Conservation (phyloP, 108 stramenopile genomes). For the Parietichytrium sp. region DNA sequence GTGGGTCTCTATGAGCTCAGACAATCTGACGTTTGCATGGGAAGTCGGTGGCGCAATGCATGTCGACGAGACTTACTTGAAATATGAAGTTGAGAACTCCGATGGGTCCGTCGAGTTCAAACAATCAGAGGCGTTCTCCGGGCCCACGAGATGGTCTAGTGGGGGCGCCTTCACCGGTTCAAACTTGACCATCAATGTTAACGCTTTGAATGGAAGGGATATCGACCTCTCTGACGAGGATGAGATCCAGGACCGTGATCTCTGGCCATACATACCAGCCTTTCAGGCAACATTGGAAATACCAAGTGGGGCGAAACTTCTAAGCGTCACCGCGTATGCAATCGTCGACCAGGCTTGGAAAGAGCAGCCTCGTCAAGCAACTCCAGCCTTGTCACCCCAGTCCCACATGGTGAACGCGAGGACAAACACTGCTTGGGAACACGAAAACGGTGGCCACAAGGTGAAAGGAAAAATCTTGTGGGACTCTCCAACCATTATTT, state of each 20-base stretch:
- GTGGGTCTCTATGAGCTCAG: conserved; percentile 50
- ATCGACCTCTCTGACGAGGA: background rate
- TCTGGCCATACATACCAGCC: conserved; percentile 47
- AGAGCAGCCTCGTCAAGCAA: background rate
- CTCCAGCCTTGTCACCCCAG: conserved; percentile 58
- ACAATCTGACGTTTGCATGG: background rate
- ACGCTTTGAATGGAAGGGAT: background rate
- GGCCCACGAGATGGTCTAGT: background rate
- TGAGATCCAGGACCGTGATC: conserved; percentile 15
- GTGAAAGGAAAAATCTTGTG: conserved; percentile 76
- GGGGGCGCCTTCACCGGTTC: background rate
- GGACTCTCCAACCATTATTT: conserved; percentile 61
- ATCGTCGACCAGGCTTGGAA: conserved; percentile 43
- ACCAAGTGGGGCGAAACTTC: background rate
- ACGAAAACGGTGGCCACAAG: conserved; percentile 59
- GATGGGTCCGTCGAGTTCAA: background rate
- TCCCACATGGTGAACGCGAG: conserved; percentile 84
- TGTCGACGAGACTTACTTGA: background rate
- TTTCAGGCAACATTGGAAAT: background rate
- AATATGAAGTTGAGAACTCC: background rate
- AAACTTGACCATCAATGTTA: background rate
- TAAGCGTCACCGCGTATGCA: conserved; percentile 38
- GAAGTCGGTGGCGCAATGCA: background rate
- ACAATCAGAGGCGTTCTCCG: background rate
- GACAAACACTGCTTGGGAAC: conserved; percentile 76